Evolutionary conservation across 2,329 filamentous ascomycete species (phyloP).

Genomic region (Hysterium pulicare): DNA sequence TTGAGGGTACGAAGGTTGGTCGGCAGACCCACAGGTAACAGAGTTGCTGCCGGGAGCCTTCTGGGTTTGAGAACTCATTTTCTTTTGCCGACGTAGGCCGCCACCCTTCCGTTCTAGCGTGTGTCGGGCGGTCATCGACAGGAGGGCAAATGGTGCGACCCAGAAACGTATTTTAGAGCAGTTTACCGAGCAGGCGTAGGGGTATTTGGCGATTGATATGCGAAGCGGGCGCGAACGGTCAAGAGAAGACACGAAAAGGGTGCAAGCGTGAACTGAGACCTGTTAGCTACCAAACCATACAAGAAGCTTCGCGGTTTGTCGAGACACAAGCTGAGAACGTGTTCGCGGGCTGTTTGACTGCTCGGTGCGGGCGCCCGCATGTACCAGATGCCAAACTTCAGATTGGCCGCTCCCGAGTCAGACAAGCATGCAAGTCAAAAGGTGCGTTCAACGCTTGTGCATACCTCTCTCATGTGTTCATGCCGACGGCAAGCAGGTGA

Average conservation of each 20-base stretch:
- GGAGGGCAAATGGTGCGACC: slow-evolving; percentile 5
- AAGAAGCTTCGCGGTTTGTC: slow-evolving; percentile 34
- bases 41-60: slow-evolving; percentile 26
- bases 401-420: slow-evolving; percentile 27
- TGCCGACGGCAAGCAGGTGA: slow-evolving; percentile 15
- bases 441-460: slow-evolving; percentile 21
- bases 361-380: slow-evolving; percentile 24
- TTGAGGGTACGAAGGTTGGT: slow-evolving; percentile 16
- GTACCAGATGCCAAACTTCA: slow-evolving; percentile 20
- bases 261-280: slow-evolving; percentile 33
- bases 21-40: slow-evolving; percentile 14
- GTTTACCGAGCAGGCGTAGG: slow-evolving; percentile 13
- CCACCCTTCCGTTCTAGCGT: slow-evolving; percentile 19
- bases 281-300: slow-evolving; percentile 37
- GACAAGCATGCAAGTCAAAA: slow-evolving; percentile 23
- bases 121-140: slow-evolving; percentile 24
- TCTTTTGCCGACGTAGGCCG: slow-evolving; percentile 17
- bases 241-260: slow-evolving; percentile 24
- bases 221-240: slow-evolving; percentile 23
- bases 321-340: slow-evolving; percentile 38
- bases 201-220: slow-evolving; percentile 19
- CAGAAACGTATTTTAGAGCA: slow-evolving; percentile 2
- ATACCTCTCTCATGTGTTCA: slow-evolving; percentile 34
- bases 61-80: slow-evolving; percentile 30
- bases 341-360: slow-evolving; percentile 36